These are phyloP conservation scores for Sclerotiophoma versabilis DNA, from an alignment of 2,329 filamentous ascomycete species.

Conservation along the genomic window DNA sequence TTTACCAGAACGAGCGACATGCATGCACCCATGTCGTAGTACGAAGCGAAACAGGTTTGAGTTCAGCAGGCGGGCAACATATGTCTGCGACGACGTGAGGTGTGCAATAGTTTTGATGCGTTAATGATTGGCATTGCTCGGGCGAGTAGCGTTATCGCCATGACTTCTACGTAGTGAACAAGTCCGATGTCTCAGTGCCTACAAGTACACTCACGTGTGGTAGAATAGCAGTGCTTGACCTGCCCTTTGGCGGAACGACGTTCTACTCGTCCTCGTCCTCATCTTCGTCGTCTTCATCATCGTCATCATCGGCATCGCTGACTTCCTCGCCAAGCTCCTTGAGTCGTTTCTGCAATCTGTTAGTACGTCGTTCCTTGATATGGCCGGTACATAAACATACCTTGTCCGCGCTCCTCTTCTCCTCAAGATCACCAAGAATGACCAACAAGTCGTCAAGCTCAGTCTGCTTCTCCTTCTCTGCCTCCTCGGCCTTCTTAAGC, in stretches of 20 bases:
- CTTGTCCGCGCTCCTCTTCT: slow-evolving; percentile 52
- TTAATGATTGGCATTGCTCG: too few species aligned
- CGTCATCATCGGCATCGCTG: slow-evolving; percentile 51
- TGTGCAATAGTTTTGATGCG: too few species aligned
- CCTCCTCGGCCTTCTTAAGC: slow-evolving; percentile 45
- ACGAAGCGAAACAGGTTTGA: not conserved
- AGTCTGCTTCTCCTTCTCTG: slow-evolving; percentile 52
- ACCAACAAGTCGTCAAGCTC: slow-evolving; percentile 59
- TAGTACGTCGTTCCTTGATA: slow-evolving; percentile 5
- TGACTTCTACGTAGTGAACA: too few species aligned
- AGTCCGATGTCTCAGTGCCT: too few species aligned
- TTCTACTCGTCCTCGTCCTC: slow-evolving; percentile 30
- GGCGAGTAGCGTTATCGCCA: too few species aligned
- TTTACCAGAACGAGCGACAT: not conserved
- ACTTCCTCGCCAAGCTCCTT: slow-evolving; percentile 56
- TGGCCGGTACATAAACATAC: slow-evolving; percentile 33
- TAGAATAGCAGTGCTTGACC: too few species aligned
- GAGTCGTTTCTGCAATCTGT: slow-evolving; percentile 52
- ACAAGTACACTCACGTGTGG: too few species aligned
- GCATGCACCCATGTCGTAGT: not conserved
- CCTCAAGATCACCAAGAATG: slow-evolving; percentile 56
- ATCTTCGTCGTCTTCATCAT: slow-evolving; percentile 41
- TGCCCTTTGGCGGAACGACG: not conserved
- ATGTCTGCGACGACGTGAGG: too few species aligned
- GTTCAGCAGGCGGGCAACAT: not conserved